These are phyloP conservation scores for Sporobolomyces pararoseus DNA, from an alignment of 768 basidiomycete species.

Conservation along the genomic window DNA sequence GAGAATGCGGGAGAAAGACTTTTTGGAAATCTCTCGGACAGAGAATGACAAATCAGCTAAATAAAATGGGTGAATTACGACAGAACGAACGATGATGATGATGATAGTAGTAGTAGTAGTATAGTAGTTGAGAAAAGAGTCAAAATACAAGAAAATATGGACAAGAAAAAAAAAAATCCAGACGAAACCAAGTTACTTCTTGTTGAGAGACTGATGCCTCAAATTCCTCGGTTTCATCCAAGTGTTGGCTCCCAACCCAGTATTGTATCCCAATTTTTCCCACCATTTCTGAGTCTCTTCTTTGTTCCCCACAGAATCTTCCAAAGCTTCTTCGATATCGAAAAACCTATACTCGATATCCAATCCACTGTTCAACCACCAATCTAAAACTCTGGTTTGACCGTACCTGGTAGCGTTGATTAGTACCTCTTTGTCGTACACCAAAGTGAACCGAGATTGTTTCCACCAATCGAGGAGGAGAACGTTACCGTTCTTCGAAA, in stretches of 20 bases:
- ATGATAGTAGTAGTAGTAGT: no score
- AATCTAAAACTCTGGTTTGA: slow-evolving; percentile 73
- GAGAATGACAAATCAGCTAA: background rate
- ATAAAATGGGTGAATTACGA: slow-evolving; percentile 6
- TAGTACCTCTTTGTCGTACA: slow-evolving; percentile 75
- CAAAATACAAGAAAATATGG: no score
- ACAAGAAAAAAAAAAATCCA: no score
- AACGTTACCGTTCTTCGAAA: slow-evolving; percentile 73
- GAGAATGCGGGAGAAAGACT: background rate
- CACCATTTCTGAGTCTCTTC: slow-evolving; percentile 74
- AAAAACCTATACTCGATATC: slow-evolving; percentile 83
- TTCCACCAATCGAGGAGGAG: slow-evolving; percentile 81
- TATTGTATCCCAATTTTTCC: slow-evolving; percentile 73
- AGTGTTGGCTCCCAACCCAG: slow-evolving; percentile 76
- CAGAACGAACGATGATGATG: no score
- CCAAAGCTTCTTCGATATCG: slow-evolving; percentile 84
- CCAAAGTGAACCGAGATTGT: slow-evolving; percentile 60
- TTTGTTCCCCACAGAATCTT: slow-evolving; percentile 62
- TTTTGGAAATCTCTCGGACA: background rate
- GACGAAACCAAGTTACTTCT: no score
- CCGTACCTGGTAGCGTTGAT: slow-evolving; percentile 77
- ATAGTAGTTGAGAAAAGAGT: no score
- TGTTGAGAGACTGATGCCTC: slow-evolving; percentile 4
- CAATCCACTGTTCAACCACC: slow-evolving; percentile 79
- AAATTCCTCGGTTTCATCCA: slow-evolving; percentile 51